Evolutionary conservation across 805 yeast genomes (phyloP).

Genomic region (Zygoascus biomembranicola): DNA sequence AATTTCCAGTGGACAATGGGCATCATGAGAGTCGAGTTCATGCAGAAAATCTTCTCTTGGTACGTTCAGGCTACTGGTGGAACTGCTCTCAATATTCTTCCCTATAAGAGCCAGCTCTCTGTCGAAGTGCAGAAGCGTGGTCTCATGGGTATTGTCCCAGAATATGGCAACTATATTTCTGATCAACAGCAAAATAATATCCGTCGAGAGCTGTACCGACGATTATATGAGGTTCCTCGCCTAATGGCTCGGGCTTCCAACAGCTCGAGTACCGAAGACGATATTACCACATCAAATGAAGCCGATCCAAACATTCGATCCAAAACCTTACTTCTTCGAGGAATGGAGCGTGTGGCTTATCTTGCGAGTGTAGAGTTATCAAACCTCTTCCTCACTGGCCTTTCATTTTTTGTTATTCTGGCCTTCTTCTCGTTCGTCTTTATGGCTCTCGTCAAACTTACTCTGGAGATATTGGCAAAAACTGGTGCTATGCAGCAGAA

Average conservation of each 20-base stretch:
- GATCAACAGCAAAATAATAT: slow-evolving; percentile 6
- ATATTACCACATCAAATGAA: slow-evolving; percentile 37
- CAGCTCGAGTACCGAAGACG: slow-evolving; percentile 14
- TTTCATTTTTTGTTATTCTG: slow-evolving; percentile 73
- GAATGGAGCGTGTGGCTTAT: slow-evolving; percentile 86
- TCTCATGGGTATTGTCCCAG: slow-evolving; percentile 14
- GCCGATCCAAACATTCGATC: slow-evolving; percentile 47
- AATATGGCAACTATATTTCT: slow-evolving; percentile 7
- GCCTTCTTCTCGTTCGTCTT: slow-evolving; percentile 48
- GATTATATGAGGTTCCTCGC: slow-evolving; percentile 6
- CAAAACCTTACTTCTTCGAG: slow-evolving; percentile 75
- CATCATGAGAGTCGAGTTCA: slow-evolving; percentile 62
- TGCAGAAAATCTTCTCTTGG: slow-evolving; percentile 86
- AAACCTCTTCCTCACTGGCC: slow-evolving; percentile 75
- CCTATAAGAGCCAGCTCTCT: slow-evolving; percentile 57
- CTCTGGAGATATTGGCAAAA: slow-evolving; percentile 54
- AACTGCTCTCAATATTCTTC: slow-evolving; percentile 62
- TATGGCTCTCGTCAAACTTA: slow-evolving; percentile 57
- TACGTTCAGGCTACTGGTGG: slow-evolving; percentile 96
- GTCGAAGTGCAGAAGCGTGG: slow-evolving; percentile 59
- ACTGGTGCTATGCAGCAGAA: slow-evolving; percentile 50
- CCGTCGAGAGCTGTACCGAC: slow-evolving; percentile 9
- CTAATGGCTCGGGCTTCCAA: slow-evolving; percentile 1
- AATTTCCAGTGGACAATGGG: slow-evolving; percentile 97
- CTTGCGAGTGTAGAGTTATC: slow-evolving; percentile 81